Evolutionary conservation across 192 early-diverging fungal species (phyloP), one percentile per base, ranked within the genome.

Genomic region (Kappamyces sp.): DNA sequence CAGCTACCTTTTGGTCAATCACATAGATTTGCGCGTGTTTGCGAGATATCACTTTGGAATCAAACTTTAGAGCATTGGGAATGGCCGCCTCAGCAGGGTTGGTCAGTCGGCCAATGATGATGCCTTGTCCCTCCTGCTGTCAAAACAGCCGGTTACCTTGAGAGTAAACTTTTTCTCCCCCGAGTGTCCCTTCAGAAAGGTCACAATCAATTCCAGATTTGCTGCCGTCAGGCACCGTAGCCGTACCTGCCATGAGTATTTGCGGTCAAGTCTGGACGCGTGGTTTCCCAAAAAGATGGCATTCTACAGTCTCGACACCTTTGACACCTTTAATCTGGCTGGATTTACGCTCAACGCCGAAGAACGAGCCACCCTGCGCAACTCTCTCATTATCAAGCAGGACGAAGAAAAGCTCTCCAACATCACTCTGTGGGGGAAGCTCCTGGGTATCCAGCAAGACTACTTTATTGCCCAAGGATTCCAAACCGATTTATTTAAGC

Each of bases 361-460:
- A 59, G 79, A 81, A 53, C 57, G 69, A 14, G 66, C 76, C 1
- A 71, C 70, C 6, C 52, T 81, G 34, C 22, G 38, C 7, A 67
- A 67, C 1, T 78, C 74, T 9, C 63, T 81, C n/a, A 50, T 61
- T 7, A 38, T 76, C 29, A 78, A 78, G 51, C 66, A 76, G 51
- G 65, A 66, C 3, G 64, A 75, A 12, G 79, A 81, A 58, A 76
- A 79, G 58, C 67, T 78, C n/a, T 45, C 58, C 12, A 32, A 63
- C n/a, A 61, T 78, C 14, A 61, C 53, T 34, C 59, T 81, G n/a
- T 81, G 79, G 79, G 79, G 79, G 5, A 78, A 79, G 54, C 64
- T 81, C 42, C 43, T 75, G 36, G 79, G 78, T 2, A 60, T 81
- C 38, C 68, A 81, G 45, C 54, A 70, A 8, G 79, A 81, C 52